Conservation (phyloP, 768 basidiomycete genomes). For the Sistotremastrum suecicum region DNA sequence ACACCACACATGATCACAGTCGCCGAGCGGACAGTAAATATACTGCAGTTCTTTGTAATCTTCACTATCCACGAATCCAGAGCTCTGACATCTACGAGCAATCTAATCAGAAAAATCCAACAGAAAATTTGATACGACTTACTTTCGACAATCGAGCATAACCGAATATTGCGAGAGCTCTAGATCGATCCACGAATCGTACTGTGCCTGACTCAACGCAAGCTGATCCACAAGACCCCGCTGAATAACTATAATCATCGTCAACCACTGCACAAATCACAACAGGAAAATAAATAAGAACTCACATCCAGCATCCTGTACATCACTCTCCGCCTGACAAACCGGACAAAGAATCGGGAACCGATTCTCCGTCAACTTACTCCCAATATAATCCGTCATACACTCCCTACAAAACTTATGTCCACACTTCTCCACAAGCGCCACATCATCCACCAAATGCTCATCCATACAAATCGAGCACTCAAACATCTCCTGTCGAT, state of each 20-base stretch:
- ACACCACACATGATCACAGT: slow-evolving; percentile 44
- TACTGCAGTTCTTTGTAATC: slow-evolving; percentile 27
- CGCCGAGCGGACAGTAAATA: slow-evolving; percentile 33
- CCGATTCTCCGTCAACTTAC: slow-evolving; percentile 35
- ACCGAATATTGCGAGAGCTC: slow-evolving; percentile 29
- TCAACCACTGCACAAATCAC: no score
- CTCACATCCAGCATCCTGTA: slow-evolving; percentile 20
- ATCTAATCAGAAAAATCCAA: not conserved
- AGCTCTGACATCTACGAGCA: slow-evolving; percentile 30
- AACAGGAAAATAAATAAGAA: not conserved
- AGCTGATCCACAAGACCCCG: slow-evolving; percentile 26
- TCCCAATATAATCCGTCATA: slow-evolving; percentile 24
- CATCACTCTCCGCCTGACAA: slow-evolving; percentile 24
- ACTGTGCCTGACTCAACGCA: slow-evolving; percentile 30
- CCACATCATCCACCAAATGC: slow-evolving; percentile 26
- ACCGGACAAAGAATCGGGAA: slow-evolving; percentile 51
- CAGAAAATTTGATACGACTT: slow-evolving; percentile 6
- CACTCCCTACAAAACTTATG: slow-evolving; percentile 46
- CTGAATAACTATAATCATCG: slow-evolving; percentile 21
- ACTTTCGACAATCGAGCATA: slow-evolving; percentile 38
- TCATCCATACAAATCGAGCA: slow-evolving; percentile 47
- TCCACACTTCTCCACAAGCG: slow-evolving; percentile 28
- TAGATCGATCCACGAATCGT: slow-evolving; percentile 29
- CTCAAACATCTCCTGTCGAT: slow-evolving; percentile 18
- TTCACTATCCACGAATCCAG: slow-evolving; percentile 34